Conservation (phyloP, 495 filamentous ascomycete species). For the Talaromyces nanjingensis region DNA sequence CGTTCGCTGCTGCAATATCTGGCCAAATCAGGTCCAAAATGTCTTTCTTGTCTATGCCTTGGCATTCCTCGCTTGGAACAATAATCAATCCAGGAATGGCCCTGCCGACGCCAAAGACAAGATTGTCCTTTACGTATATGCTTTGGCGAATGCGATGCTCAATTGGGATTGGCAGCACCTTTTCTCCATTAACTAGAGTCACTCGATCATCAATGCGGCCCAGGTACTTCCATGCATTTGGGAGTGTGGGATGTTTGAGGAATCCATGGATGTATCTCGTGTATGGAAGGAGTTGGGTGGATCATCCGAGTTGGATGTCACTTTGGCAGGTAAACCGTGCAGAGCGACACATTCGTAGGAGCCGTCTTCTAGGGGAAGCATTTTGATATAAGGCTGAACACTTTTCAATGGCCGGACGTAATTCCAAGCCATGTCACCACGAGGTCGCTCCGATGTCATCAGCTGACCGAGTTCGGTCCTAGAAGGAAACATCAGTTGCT, state of each 20-base stretch:
- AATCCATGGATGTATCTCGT: conserved; percentile 62
- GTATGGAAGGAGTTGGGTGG: conserved; percentile 48
- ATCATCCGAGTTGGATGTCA: conserved; percentile 46
- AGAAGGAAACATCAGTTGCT: background rate
- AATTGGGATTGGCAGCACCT: conserved; percentile 56
- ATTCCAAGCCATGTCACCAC: conserved; percentile 37
- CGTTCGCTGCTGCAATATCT: conserved; percentile 43
- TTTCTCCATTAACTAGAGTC: conserved; percentile 61
- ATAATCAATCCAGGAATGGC: conserved; percentile 48
- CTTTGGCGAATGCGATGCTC: conserved; percentile 51
- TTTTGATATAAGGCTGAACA: conserved; percentile 25
- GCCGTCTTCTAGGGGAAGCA: conserved; percentile 37
- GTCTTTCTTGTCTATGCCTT: conserved; percentile 29
- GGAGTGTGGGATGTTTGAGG: conserved; percentile 49
- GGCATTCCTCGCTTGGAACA: conserved; percentile 31
- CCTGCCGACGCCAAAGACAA: conserved; percentile 50
- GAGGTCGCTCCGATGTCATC: conserved; percentile 22
- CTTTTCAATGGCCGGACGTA: conserved; percentile 31
- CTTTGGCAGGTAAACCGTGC: conserved; percentile 42
- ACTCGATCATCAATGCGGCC: conserved; percentile 57
- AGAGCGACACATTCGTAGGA: conserved; percentile 49
- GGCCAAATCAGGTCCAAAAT: conserved; percentile 48
- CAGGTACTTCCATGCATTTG: conserved; percentile 57
- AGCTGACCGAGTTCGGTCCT: conserved; percentile 33
- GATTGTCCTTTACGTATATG: conserved; percentile 45